Conservation (phyloP, 768 basidiomycete genomes). For the Leccinum barrowsii region DNA sequence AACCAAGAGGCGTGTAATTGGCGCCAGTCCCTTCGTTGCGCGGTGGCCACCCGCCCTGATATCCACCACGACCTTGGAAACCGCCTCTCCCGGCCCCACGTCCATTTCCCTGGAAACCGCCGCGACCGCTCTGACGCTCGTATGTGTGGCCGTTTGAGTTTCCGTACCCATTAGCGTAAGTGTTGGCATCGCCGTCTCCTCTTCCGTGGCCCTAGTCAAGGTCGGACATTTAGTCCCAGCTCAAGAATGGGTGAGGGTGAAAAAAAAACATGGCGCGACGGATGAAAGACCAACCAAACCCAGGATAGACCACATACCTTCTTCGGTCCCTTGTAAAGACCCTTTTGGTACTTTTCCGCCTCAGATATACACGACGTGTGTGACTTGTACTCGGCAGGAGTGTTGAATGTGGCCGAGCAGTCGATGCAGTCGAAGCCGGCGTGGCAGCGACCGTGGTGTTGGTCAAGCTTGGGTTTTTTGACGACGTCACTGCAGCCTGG, state of each 20-base stretch:
- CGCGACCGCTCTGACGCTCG: constrained; percentile 3
- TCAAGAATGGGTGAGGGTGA: neutral
- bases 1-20: constrained; percentile 70
- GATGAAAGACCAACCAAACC: neutral
- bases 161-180: constrained; percentile 10
- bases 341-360: constrained; percentile 91
- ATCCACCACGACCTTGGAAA: constrained; percentile 21
- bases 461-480: constrained; percentile 91
- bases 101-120: constrained; percentile 22
- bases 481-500: constrained; percentile 81
- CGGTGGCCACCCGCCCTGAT: constrained; percentile 26
- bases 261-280: neutral
- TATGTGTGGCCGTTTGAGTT: constrained; percentile 15
- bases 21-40: constrained; percentile 49
- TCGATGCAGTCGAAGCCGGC: constrained; percentile 80
- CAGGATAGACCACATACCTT: constrained; percentile 21
- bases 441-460: constrained; percentile 60
- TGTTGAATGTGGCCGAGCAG: constrained; percentile 79
- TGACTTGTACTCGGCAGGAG: constrained; percentile 71
- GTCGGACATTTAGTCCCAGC: neutral
- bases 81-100: constrained; percentile 36
- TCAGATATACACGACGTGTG: constrained; percentile 87
- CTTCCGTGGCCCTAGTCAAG: neutral
- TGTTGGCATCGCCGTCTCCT: neutral
- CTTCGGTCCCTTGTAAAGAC: constrained; percentile 78